phyloP scores from a whole-genome alignment of 345 rosid species.

The Rhodomyrtus tomentosa region DNA sequence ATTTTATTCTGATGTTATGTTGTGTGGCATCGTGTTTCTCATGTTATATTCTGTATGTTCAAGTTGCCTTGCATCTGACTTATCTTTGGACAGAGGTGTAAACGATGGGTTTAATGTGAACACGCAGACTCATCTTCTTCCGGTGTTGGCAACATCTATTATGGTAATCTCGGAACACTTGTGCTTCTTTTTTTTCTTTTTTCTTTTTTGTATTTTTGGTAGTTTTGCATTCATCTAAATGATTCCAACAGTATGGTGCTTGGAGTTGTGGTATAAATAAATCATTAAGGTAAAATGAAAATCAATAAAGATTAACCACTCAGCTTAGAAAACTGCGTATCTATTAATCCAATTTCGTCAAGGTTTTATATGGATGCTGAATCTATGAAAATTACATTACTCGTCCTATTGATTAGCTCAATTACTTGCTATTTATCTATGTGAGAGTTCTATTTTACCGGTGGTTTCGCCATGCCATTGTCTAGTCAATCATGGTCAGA shows the following conservation, averaged over 20 bases:
- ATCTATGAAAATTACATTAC: neutral
- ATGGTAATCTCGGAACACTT: slow-evolving; percentile 34
- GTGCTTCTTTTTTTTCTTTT: neutral
- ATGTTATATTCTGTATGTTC: neutral
- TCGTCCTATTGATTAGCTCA: neutral
- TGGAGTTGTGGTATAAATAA: neutral
- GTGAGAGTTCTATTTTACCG: neutral
- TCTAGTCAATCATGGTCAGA: neutral
- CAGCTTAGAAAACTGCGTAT: neutral
- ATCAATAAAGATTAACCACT: neutral
- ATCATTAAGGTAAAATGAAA: neutral
- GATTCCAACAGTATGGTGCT: neutral
- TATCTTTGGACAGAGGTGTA: slow-evolving; percentile 39
- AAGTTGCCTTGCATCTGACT: neutral
- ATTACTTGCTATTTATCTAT: neutral
- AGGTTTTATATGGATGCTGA: neutral
- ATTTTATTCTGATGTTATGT: neutral
- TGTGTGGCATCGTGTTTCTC: neutral
- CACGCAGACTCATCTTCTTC: slow-evolving; percentile 77
- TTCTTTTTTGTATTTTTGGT: neutral
- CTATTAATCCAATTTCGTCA: neutral
- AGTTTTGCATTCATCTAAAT: neutral
- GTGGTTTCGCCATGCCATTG: neutral
- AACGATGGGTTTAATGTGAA: slow-evolving; percentile 94
- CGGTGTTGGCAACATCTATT: slow-evolving; percentile 77